phyloP scores from a whole-genome alignment of 257 asterid genomes.

The Scutellaria minor region DNA sequence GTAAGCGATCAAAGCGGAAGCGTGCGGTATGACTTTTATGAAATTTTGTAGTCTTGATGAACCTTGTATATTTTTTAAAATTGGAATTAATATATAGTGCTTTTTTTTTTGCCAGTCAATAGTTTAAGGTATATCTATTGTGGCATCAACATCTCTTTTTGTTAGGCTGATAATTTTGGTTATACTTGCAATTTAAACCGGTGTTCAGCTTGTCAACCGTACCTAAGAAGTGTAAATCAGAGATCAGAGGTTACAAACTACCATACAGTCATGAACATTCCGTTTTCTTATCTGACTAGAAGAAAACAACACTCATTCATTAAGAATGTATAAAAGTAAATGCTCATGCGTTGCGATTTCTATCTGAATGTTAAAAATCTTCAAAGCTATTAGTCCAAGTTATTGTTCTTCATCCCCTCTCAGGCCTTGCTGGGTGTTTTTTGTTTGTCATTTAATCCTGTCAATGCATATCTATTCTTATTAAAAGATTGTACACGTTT shows the following conservation, averaged over 20 bases:
- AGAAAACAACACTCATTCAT: not conserved
- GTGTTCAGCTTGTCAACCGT: conserved; percentile 31
- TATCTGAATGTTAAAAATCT: not conserved
- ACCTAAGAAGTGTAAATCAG: conserved; percentile 36
- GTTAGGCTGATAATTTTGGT: conserved; percentile 38
- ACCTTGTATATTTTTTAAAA: conserved; percentile 52
- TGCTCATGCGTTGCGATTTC: not conserved
- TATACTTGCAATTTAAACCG: conserved; percentile 33
- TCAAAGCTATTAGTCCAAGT: not conserved
- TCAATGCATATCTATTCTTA: not conserved
- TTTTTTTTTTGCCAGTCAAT: conserved; percentile 58
- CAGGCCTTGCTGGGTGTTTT: not conserved
- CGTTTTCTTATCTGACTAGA: conserved; percentile 9
- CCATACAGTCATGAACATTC: conserved; percentile 2
- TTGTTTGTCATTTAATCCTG: not conserved
- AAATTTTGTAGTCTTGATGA: conserved; percentile 49
- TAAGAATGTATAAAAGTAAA: not conserved
- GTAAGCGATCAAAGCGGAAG: conserved; percentile 88
- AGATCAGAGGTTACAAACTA: conserved; percentile 4
- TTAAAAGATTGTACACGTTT: not conserved
- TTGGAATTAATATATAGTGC: conserved; percentile 51
- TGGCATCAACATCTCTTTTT: conserved; percentile 33
- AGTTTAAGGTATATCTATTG: conserved; percentile 41
- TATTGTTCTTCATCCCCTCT: not conserved
- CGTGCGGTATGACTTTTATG: conserved; percentile 69